Conservation (phyloP, 176 grass and related monocot species). For the Hyparrhenia diplandra region DNA sequence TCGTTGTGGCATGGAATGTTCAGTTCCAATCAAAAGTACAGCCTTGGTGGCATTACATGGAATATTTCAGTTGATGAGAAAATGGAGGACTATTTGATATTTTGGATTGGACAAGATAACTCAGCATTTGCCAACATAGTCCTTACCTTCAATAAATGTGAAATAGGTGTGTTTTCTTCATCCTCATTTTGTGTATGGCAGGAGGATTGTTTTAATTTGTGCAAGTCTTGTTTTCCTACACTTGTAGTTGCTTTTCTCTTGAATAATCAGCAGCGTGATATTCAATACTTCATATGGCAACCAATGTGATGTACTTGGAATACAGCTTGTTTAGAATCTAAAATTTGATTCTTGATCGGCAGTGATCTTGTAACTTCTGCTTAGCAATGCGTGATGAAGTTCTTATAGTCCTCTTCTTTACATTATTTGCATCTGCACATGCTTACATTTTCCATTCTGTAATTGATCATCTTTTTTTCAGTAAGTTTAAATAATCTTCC, state of each 20-base stretch:
- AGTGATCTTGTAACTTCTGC: neutral
- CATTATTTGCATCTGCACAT: neutral
- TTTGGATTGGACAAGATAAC: slow-evolving; percentile 84
- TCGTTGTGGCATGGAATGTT: slow-evolving; percentile 33
- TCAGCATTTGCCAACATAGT: slow-evolving; percentile 82
- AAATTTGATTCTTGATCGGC: neutral
- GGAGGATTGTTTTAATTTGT: neutral
- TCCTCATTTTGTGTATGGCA: neutral
- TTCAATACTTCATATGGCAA: neutral
- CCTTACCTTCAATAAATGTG: slow-evolving; percentile 89
- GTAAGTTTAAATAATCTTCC: neutral
- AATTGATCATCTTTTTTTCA: neutral
- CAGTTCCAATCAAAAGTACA: slow-evolving; percentile 35
- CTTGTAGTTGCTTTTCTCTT: neutral
- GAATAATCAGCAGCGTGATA: neutral
- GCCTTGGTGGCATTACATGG: slow-evolving; percentile 78
- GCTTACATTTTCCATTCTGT: neutral
- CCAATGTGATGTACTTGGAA: neutral
- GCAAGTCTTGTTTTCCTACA: neutral
- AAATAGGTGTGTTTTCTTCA: slow-evolving; percentile 61
- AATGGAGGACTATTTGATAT: slow-evolving; percentile 79
- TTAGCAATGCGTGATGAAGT: neutral
- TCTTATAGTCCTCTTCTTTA: neutral
- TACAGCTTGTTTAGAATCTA: slow-evolving; percentile 12
- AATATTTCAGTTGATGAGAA: slow-evolving; percentile 43